phyloP scores from a whole-genome alignment of 495 filamentous ascomycete species.

The Penicillium subrubescens region DNA sequence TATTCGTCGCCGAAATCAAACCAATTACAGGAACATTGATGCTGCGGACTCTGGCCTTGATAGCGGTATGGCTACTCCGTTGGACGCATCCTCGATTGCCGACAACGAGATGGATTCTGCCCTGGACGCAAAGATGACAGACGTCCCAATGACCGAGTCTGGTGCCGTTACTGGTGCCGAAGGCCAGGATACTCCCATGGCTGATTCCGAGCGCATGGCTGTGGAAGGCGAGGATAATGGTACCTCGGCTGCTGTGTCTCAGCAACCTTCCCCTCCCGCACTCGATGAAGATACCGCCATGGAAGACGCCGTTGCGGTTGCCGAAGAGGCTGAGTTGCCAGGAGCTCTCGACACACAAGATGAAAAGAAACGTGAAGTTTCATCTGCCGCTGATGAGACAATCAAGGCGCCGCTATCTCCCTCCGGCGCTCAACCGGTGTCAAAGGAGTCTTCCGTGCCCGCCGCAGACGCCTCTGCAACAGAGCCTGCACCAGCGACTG shows the following conservation, averaged over 20 bases:
- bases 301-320: slow-evolving; percentile 54
- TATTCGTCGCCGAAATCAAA: slow-evolving; percentile 64
- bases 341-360: slow-evolving; percentile 20
- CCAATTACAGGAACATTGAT: slow-evolving; percentile 70
- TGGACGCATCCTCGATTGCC: slow-evolving; percentile 50
- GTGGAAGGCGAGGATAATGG: slow-evolving; percentile 44
- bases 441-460: slow-evolving; percentile 26
- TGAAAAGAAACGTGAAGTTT: slow-evolving; percentile 29
- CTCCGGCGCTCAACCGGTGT: slow-evolving; percentile 19
- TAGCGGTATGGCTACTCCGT: slow-evolving; percentile 59
- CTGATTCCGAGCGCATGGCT: slow-evolving; percentile 42
- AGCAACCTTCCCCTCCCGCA: slow-evolving; percentile 48
- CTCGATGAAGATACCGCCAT: slow-evolving; percentile 66
- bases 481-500: slow-evolving; percentile 21
- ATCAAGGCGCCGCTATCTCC: slow-evolving; percentile 26
- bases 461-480: slow-evolving; percentile 24
- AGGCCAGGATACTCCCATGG: slow-evolving; percentile 41
- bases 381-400: slow-evolving; percentile 25
- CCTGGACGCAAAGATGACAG: slow-evolving; percentile 52
- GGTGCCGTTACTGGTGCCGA: slow-evolving; percentile 32
- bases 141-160: slow-evolving; percentile 47
- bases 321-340: slow-evolving; percentile 25
- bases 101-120: slow-evolving; percentile 53
- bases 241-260: slow-evolving; percentile 41
- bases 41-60: slow-evolving; percentile 65